Conservation (phyloP, 2,329 filamentous ascomycete genomes). For the Cordyceps pruinosa region DNA sequence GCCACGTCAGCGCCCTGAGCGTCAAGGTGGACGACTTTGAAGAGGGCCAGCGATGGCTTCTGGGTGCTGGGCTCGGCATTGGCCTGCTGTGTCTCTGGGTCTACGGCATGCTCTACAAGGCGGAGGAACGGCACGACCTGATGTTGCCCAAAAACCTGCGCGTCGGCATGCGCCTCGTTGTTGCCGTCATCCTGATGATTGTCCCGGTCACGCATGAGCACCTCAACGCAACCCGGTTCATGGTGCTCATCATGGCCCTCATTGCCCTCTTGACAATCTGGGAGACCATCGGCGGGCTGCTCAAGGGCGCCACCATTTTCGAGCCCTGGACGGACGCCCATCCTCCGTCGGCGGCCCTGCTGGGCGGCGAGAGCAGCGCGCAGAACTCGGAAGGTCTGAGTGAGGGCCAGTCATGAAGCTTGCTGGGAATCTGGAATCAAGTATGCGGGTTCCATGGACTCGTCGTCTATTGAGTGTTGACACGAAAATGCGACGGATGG, state of each 20-base stretch:
- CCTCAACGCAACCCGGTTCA: constrained; percentile 27
- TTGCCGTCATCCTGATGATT: constrained; percentile 27
- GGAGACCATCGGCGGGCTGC: constrained; percentile 35
- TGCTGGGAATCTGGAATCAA: fast-evolving
- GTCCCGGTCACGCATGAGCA: constrained; percentile 29
- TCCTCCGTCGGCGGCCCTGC: constrained; percentile 18
- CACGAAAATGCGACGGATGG: not conserved
- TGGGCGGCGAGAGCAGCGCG: constrained; percentile 13
- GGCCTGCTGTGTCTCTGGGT: constrained; percentile 39
- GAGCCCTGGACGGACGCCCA: constrained; percentile 27
- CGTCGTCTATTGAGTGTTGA: not conserved
- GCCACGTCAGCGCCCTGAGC: constrained; percentile 37
- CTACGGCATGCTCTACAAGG: constrained; percentile 35
- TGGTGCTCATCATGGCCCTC: constrained; percentile 36
- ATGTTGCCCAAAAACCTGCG: constrained; percentile 29
- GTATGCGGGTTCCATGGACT: not conserved
- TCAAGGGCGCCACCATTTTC: constrained; percentile 24
- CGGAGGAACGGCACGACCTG: constrained; percentile 28
- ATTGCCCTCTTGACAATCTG: constrained; percentile 36
- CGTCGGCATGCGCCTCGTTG: constrained; percentile 27
- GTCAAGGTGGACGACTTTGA: constrained; percentile 33
- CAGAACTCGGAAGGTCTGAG: constrained; percentile 14
- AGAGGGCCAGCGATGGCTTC: constrained; percentile 38
- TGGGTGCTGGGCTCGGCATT: constrained; percentile 38
- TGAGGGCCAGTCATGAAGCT: not conserved